Conservation (phyloP, 352 stramenopile genomes). For the Pythium diclinum region DNA sequence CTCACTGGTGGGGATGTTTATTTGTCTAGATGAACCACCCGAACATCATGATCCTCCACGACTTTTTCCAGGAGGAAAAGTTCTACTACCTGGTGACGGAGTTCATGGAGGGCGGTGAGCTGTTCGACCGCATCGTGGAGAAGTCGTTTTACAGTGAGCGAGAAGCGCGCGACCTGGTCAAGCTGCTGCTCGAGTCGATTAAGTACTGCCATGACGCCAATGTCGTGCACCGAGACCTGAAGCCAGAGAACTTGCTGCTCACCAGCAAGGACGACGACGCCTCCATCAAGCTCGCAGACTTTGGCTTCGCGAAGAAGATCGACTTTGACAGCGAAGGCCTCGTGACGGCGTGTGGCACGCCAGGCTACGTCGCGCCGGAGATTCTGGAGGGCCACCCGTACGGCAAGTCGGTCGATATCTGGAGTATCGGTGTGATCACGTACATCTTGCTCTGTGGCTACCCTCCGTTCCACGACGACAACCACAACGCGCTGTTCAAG, state of each 20-base stretch:
- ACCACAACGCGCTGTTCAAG: conserved; percentile 92
- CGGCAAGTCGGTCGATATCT: conserved; percentile 83
- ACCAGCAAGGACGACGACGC: conserved; percentile 80
- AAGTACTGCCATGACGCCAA: conserved; percentile 87
- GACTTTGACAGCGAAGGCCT: conserved; percentile 68
- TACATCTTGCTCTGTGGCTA: conserved; percentile 87
- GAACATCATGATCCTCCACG: conserved; percentile 92
- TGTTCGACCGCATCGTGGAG: conserved; percentile 85
- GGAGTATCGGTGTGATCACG: conserved; percentile 90
- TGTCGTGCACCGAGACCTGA: conserved; percentile 83
- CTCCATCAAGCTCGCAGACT: conserved; percentile 85
- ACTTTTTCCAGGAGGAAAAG: conserved; percentile 92
- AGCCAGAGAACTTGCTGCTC: conserved; percentile 81
- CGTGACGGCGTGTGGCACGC: conserved; percentile 76
- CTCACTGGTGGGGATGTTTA: conserved; percentile 24
- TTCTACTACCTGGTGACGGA: conserved; percentile 98
- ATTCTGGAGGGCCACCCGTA: conserved; percentile 79
- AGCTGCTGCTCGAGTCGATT: conserved; percentile 83
- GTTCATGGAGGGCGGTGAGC: conserved; percentile 92
- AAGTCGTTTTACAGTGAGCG: conserved; percentile 91
- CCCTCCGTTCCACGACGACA: conserved; percentile 90
- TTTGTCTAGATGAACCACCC: conserved; percentile 82
- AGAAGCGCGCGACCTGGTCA: conserved; percentile 82
- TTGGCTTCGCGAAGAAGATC: conserved; percentile 86
- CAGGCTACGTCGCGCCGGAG: conserved; percentile 80